A percentile compares a stretch with the other conserved stretches of the same genome.
phyloP scores from a whole-genome alignment of 257 asterid genomes.

The Capsicum chinense region DNA sequence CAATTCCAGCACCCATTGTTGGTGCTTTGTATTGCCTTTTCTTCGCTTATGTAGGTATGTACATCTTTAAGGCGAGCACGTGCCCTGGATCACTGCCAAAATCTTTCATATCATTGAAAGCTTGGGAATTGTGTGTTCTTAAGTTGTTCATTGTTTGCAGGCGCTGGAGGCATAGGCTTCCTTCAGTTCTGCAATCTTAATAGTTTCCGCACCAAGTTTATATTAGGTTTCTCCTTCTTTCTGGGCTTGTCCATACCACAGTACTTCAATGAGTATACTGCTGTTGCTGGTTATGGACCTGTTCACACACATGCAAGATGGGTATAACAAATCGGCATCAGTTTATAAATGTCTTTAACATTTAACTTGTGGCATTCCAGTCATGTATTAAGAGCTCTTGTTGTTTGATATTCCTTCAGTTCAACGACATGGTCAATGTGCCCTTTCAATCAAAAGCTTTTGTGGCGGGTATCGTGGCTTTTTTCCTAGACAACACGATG shows the following conservation, averaged over 20 bases:
- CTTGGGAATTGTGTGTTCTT: background rate
- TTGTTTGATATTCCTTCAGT: slow-evolving; percentile 46
- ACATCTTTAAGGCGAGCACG: background rate
- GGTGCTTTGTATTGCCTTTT: slow-evolving; percentile 88
- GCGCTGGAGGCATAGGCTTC: slow-evolving; percentile 77
- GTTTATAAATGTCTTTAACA: background rate
- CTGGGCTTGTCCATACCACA: slow-evolving; percentile 93
- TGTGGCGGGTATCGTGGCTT: slow-evolving; percentile 82
- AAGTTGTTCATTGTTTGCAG: slow-evolving; percentile 42
- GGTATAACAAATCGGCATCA: slow-evolving; percentile 51
- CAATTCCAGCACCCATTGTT: slow-evolving; percentile 89
- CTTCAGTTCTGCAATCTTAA: slow-evolving; percentile 97
- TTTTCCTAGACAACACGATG: slow-evolving; percentile 82
- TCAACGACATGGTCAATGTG: slow-evolving; percentile 78
- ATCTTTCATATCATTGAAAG: background rate
- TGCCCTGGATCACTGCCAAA: background rate
- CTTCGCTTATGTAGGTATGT: slow-evolving; percentile 90
- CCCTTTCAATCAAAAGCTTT: slow-evolving; percentile 92
- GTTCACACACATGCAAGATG: slow-evolving; percentile 86
- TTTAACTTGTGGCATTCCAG: background rate
- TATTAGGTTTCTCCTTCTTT: slow-evolving; percentile 80
- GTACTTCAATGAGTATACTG: slow-evolving; percentile 91
- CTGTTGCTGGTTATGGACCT: slow-evolving; percentile 73
- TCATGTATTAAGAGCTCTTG: background rate
- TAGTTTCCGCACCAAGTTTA: slow-evolving; percentile 87